Base-by-base conservation (phyloP, 2,329 filamentous ascomycete genomes). In the Aspergillus sclerotialis region DNA sequence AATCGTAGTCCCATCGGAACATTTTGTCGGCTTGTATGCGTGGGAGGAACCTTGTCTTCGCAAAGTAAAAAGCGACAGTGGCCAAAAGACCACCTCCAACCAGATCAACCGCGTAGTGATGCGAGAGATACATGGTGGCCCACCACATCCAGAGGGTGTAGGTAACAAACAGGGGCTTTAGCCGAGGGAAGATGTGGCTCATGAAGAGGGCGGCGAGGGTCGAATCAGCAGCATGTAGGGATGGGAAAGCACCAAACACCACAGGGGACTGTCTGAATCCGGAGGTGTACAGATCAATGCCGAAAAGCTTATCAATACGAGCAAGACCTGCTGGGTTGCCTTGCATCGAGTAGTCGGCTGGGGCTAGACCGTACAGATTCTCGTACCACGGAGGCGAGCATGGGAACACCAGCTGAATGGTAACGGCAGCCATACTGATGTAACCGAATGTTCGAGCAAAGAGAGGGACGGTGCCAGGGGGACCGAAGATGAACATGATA, bases 351-450 rank as follows among this genome's bases (percentile, higher is more conserved):
- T 95, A 95, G 51, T 92, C 87, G 31, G 90, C 90, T 2, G 90
- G 89, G 18, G 86, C 86, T 33, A 95, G 70, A 11, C 90, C 90
- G 60, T 94, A 87, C 52, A 84, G 73, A 61, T 92, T 93, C 71
- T 95, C 90, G 56, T 95, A 96, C 90, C 90, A 96, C 2, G 90
- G 90, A 16, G 90, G 86, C 15, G 89, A 92, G 69, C 90, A 95
- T 1, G 90, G 90, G 64, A 95, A 93, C 42, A 88, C 63, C 35
- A 95, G 73, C 65, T 95, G 89, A 45, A 94, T 89, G 19, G 81
- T 77, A 37, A 95, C 90, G 34, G 88, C 90, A 9, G 81, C 70
- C 44, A 94, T 77, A 65, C 88, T 92, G 78, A 95, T 83, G 73
- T 90, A 95, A 39, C 90, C 90, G 50, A 95, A 94, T 32, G 82